Evolutionary conservation across 2,329 filamentous ascomycete species (phyloP).

Genomic region (Drechmeria coniospora): DNA sequence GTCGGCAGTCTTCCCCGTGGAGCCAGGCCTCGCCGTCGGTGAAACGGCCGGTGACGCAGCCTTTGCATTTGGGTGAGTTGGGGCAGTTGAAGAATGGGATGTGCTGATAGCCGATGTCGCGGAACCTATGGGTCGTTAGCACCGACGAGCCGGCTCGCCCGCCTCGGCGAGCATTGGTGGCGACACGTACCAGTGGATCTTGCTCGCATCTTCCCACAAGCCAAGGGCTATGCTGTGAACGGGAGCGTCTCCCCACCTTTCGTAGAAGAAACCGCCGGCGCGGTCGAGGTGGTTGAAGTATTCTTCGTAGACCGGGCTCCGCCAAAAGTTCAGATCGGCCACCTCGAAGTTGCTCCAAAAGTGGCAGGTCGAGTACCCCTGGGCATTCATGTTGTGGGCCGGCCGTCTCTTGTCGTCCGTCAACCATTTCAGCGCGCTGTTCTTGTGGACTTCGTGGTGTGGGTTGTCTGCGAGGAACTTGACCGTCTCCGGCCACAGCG

Average conservation of each 20-base stretch:
- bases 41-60: conserved; percentile 73
- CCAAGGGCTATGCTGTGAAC: conserved; percentile 90
- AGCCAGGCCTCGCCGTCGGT: conserved; percentile 80
- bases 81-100: conserved; percentile 98
- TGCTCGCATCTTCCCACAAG: conserved; percentile 77
- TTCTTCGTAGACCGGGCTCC: conserved; percentile 77
- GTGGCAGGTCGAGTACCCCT: conserved; percentile 94
- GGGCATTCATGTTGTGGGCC: conserved; percentile 62
- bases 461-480: conserved; percentile 81
- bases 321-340: conserved; percentile 83
- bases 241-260: conserved; percentile 94
- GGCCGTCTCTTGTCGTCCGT: conserved; percentile 64
- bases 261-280: conserved; percentile 95
- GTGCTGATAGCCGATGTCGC: conserved; percentile 96
- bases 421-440: conserved; percentile 80
- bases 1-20: conserved; percentile 80
- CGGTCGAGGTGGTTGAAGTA: conserved; percentile 97
- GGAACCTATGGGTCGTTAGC: conserved; percentile 55
- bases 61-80: conserved; percentile 84
- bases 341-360: conserved; percentile 99
- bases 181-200: conserved; percentile 82
- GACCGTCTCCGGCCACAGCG: conserved; percentile 86
- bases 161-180: no score
- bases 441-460: conserved; percentile 55
- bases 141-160: neutral